Base-by-base conservation (phyloP, 495 filamentous ascomycete genomes). In the Glonium stellatum region DNA sequence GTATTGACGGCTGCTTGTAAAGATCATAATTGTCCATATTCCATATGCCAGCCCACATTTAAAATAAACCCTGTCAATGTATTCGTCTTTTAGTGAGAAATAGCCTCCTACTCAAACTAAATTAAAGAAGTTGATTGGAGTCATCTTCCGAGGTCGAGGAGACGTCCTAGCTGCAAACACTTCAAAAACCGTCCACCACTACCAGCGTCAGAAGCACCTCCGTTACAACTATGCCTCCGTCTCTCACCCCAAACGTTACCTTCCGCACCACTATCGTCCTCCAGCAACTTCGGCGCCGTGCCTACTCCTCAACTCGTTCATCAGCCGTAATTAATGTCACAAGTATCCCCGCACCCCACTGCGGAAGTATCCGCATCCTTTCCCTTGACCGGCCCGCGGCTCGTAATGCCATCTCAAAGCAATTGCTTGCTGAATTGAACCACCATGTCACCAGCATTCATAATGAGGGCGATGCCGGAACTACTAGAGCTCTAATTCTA, bases 361-460 rank as follows among this genome's bases (percentile, higher is more conserved):
- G 82, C 4, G 93, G 93, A 58, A 85, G 85, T 73, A 92, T 98
- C 71, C 85, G 88, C 46, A 80, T 97, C 61, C 81, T 98, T 54
- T 85, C 89, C 54, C 84, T 98, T 63, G 89, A 95, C 73, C 83
- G 89, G 12, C 93, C 91, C 2, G 68, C 79, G 0, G 87, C 90
- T 41, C 86, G 90, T 62, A 98, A 98, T 69, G 91, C 93, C 50
- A 87, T 98, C 73, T 97, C 92, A 0, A 78, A 77, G 50, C 81
- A 83, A 39, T 78, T 98, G 35, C 78, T 98, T 54, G 71, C 79
- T 6, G 80, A 85, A 12, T 80, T 98, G 22, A 76, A 79, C 23
- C 72, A 80, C n/a, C 80, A 93, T 54, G 79, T 97, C 49, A 74
- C 82, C 54, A 78, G 79, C 36, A 80, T 97, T 27, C 79, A 84